Conservation (phyloP, 148 eudicot species). For the Rhododendron ferrugineum region DNA sequence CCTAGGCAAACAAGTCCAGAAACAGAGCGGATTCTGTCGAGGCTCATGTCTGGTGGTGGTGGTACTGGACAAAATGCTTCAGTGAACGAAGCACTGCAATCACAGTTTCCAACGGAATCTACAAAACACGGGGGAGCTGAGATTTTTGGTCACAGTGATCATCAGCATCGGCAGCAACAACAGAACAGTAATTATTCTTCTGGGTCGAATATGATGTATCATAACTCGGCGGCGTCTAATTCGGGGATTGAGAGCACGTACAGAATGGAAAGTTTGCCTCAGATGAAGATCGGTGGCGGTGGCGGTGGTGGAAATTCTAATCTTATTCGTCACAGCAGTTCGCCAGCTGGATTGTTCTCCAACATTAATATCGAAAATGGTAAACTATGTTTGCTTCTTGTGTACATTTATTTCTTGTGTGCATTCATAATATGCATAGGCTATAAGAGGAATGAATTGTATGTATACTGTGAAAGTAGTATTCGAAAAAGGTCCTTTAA, state of each 20-base stretch:
- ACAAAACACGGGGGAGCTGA: slow-evolving; percentile 45
- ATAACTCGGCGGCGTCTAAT: slow-evolving; percentile 18
- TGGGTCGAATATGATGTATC: slow-evolving; percentile 37
- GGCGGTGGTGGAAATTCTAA: slow-evolving; percentile 27
- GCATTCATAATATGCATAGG: background rate
- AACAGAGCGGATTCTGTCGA: slow-evolving; percentile 44
- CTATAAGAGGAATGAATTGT: background rate
- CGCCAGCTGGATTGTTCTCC: slow-evolving; percentile 78
- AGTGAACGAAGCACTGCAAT: slow-evolving; percentile 4
- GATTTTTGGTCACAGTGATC: slow-evolving; percentile 13
- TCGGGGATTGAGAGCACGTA: slow-evolving; percentile 23
- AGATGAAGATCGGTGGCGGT: slow-evolving; percentile 35
- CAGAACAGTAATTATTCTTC: slow-evolving; percentile 34
- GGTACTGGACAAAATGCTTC: slow-evolving; percentile 27
- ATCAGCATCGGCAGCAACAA: background rate
- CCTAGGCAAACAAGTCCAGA: slow-evolving; percentile 60
- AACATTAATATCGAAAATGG: slow-evolving; percentile 51
- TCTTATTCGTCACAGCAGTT: slow-evolving; percentile 79
- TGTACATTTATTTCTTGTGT: background rate
- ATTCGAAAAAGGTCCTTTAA: background rate
- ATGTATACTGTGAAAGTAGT: background rate
- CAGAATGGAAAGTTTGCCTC: slow-evolving; percentile 14
- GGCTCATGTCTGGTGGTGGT: slow-evolving; percentile 36
- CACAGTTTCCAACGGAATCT: slow-evolving; percentile 24
- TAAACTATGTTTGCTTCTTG: slow-evolving; percentile 18